phyloP scores from a whole-genome alignment of 2,329 filamentous ascomycete species.

The Nannizziopsis barbatae region DNA sequence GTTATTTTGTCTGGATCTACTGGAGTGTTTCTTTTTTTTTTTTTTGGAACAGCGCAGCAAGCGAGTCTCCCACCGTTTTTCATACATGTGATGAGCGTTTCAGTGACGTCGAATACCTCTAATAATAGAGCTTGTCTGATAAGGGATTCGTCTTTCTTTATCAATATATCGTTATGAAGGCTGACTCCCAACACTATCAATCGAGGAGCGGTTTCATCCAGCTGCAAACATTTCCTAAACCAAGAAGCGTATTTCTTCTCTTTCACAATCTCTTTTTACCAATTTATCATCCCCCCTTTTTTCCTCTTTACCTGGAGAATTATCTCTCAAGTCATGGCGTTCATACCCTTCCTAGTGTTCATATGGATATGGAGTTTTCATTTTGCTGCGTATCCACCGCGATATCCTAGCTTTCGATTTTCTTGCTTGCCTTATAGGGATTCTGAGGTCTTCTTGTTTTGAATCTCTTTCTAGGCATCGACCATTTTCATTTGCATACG shows the following conservation, averaged over 20 bases:
- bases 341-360: neutral
- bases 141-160: neutral
- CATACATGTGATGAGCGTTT: slow-evolving; percentile 2
- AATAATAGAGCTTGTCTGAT: slow-evolving; percentile 2
- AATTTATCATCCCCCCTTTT: too few relatives aligned
- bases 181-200: neutral
- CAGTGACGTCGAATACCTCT: slow-evolving; percentile 5
- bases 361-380: neutral
- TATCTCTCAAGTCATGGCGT: too few relatives aligned
- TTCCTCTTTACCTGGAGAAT: too few relatives aligned
- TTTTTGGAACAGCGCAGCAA: slow-evolving; percentile 5
- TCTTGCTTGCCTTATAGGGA: neutral
- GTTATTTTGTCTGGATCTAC: slow-evolving; percentile 1
- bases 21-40: too few relatives aligned
- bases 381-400: neutral
- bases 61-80: neutral
- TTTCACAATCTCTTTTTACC: too few relatives aligned
- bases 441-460: neutral
- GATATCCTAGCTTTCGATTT: neutral
- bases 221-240: too few relatives aligned
- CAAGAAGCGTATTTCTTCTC: too few relatives aligned
- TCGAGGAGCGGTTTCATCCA: too few relatives aligned
- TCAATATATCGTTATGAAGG: neutral
- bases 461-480: neutral
- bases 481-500: neutral